These are phyloP conservation scores for Sordaria brevicollis DNA, from an alignment of 495 filamentous ascomycete species.

Conservation along the genomic window DNA sequence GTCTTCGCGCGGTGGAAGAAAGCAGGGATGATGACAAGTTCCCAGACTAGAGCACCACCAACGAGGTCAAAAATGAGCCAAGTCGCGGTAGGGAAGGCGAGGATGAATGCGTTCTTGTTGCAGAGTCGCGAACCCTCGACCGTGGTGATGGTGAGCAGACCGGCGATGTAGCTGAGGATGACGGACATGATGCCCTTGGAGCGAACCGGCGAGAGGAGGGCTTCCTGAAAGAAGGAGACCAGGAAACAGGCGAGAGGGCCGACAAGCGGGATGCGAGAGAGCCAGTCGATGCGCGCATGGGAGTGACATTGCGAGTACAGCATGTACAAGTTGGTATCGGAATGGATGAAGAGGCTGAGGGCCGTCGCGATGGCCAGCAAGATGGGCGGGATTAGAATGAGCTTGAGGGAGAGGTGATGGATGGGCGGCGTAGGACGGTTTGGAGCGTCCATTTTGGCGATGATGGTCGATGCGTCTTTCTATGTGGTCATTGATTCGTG, in stretches of 20 bases:
- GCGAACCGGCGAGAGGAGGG: slow-evolving; percentile 15
- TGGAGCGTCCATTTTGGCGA: slow-evolving; percentile 9
- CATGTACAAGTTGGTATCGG: slow-evolving; percentile 28
- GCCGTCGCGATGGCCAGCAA: slow-evolving; percentile 21
- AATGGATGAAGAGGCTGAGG: slow-evolving; percentile 16
- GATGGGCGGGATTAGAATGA: slow-evolving; percentile 22
- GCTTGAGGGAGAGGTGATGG: slow-evolving; percentile 15
- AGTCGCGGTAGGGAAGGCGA: slow-evolving; percentile 24
- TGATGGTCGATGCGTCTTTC: background rate
- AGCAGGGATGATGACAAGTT: slow-evolving; percentile 30
- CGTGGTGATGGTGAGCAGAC: slow-evolving; percentile 25
- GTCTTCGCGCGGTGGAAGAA: slow-evolving; percentile 25
- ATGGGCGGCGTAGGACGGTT: slow-evolving; percentile 13
- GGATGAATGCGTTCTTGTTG: slow-evolving; percentile 19
- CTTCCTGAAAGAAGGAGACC: slow-evolving; percentile 26
- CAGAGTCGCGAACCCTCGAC: slow-evolving; percentile 29
- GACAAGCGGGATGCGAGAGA: slow-evolving; percentile 24
- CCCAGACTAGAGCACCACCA: slow-evolving; percentile 31
- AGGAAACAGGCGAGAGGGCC: slow-evolving; percentile 29
- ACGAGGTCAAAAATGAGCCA: slow-evolving; percentile 32
- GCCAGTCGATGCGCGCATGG: slow-evolving; percentile 22
- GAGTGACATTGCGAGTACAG: slow-evolving; percentile 34
- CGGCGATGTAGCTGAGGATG: slow-evolving; percentile 22
- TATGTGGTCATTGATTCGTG: background rate
- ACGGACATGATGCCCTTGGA: slow-evolving; percentile 12